Evolutionary conservation across 176 grass and related monocot genomes (phyloP).

Genomic region (Bonia amplexicaulis): DNA sequence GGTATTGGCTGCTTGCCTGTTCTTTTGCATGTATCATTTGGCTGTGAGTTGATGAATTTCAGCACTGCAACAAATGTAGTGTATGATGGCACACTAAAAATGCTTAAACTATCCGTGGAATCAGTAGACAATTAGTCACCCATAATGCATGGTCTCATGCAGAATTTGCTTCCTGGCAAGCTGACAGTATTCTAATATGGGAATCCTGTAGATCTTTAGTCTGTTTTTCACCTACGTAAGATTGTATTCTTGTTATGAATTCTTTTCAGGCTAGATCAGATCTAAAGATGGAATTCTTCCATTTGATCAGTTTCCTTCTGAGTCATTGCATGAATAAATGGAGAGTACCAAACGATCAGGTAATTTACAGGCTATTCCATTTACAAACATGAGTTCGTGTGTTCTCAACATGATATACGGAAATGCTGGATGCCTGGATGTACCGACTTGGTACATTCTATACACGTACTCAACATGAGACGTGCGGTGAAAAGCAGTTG

Average conservation of each 20-base stretch:
- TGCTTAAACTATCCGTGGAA: background rate
- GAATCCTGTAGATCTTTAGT: background rate
- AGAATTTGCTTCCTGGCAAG: conserved; percentile 12
- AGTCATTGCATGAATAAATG: conserved; percentile 96
- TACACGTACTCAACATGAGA: too few species aligned
- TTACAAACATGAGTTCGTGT: background rate
- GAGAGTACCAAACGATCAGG: conserved; percentile 82
- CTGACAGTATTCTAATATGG: background rate
- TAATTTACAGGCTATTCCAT: conserved; percentile 22
- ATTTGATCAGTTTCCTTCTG: conserved; percentile 97
- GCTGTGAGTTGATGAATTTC: background rate
- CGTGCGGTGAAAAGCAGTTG: too few species aligned
- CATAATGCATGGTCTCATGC: background rate
- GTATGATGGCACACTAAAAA: background rate
- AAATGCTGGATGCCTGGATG: too few species aligned
- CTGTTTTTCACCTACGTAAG: conserved; percentile 1
- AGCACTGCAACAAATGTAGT: background rate
- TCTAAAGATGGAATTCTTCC: conserved; percentile 98
- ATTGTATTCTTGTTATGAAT: conserved; percentile 27
- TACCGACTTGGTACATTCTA: too few species aligned
- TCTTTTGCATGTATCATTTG: conserved; percentile 6
- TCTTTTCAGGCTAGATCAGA: conserved; percentile 89
- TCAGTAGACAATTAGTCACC: conserved; percentile 2
- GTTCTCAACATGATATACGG: conserved; percentile 11
- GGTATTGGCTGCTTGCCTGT: conserved; percentile 3